A percentile compares a stretch with the other conserved stretches of the same genome.
Evolutionary conservation across 192 early-diverging fungal genomes (phyloP).

Genomic region (Coemansia sp.): DNA sequence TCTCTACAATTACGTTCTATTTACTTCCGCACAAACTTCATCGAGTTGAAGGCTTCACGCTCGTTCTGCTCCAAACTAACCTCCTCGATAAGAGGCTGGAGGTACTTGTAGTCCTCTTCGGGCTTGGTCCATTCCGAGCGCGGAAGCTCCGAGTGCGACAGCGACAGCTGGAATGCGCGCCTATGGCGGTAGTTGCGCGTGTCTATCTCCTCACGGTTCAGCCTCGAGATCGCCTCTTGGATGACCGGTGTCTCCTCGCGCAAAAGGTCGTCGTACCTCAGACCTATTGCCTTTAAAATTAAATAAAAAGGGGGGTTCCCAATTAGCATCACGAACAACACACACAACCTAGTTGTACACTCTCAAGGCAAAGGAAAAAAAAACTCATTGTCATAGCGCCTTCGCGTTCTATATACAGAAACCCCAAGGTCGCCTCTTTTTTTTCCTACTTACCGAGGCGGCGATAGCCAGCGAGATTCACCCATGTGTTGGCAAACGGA

Average conservation of each 20-base stretch:
- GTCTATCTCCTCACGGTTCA: conserved; percentile 65
- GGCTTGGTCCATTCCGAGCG: conserved; percentile 72
- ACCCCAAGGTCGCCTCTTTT: too few species aligned
- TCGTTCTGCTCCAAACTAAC: conserved; percentile 79
- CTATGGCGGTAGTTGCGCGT: conserved; percentile 79
- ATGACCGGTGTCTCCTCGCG: conserved; percentile 80
- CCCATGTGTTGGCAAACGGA: conserved; percentile 66
- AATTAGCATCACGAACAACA: not conserved
- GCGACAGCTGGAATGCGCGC: conserved; percentile 72
- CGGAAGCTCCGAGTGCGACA: conserved; percentile 69
- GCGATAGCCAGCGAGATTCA: conserved; percentile 68
- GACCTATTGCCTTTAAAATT: conserved; percentile 53
- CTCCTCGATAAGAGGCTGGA: conserved; percentile 75
- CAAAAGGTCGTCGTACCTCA: conserved; percentile 89
- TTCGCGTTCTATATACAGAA: too few species aligned
- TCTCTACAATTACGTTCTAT: not conserved
- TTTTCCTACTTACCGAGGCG: conserved; percentile 65
- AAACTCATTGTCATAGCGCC: too few species aligned
- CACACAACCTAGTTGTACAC: too few species aligned
- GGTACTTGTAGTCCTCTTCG: conserved; percentile 80
- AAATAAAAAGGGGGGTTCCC: not conserved
- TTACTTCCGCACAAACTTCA: conserved; percentile 45
- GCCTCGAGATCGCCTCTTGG: conserved; percentile 77
- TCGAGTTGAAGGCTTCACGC: conserved; percentile 70
- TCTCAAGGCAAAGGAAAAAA: too few species aligned